These are phyloP conservation scores for Microcyclosporella mali DNA, from an alignment of 2,329 filamentous ascomycete genomes.

Conservation along the genomic window DNA sequence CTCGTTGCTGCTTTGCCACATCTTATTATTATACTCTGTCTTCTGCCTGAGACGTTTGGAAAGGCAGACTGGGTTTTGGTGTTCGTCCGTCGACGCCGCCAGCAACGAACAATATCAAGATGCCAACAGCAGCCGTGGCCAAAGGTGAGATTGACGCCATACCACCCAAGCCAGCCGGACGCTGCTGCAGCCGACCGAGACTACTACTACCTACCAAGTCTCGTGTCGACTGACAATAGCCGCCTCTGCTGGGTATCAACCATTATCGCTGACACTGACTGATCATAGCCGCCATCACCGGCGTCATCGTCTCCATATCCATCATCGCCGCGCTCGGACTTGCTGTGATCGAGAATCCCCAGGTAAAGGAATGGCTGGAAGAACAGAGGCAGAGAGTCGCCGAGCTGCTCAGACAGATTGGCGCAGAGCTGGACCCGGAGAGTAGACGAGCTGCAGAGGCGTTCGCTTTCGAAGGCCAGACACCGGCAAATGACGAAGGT, in stretches of 20 bases:
- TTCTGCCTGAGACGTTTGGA: too few species aligned
- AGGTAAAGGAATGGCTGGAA: conserved; percentile 57
- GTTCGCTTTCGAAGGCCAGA: conserved; percentile 32
- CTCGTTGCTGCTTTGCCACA: too few species aligned
- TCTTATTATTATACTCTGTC: too few species aligned
- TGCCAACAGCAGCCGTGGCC: not conserved
- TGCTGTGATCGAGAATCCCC: conserved; percentile 58
- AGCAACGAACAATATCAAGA: not conserved
- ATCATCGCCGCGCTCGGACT: conserved; percentile 57
- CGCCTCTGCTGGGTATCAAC: too few species aligned
- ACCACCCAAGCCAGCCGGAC: not conserved
- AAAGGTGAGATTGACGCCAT: not conserved
- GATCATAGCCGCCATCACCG: conserved; percentile 32
- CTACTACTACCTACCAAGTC: too few species aligned
- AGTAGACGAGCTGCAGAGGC: conserved; percentile 33
- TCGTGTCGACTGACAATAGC: too few species aligned
- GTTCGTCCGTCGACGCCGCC: too few species aligned
- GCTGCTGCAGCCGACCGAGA: conserved; percentile 1
- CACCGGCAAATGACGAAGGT: conserved; percentile 27
- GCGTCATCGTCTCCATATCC: conserved; percentile 56
- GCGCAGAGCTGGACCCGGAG: conserved; percentile 53
- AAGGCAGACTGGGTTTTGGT: too few species aligned
- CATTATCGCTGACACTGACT: too few species aligned
- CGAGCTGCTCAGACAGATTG: conserved; percentile 52
- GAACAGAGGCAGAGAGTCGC: conserved; percentile 57